Conservation (phyloP, 2,329 filamentous ascomycete genomes). For the Coleophoma cylindrospora region DNA sequence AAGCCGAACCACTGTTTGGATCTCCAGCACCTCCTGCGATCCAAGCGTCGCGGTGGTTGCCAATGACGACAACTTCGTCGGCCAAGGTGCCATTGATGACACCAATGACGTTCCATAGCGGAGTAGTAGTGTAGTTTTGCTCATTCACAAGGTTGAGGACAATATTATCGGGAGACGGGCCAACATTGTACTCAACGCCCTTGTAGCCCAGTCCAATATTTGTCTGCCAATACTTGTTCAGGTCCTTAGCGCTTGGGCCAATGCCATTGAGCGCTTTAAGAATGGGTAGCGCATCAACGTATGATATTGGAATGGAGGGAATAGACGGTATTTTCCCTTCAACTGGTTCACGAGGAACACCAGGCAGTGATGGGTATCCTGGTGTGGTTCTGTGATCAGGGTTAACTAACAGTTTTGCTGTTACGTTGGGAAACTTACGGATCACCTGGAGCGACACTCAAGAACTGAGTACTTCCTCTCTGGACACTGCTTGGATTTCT, state of each 20-base stretch:
- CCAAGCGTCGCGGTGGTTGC: constrained; percentile 93
- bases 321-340: constrained; percentile 73
- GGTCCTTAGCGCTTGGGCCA: constrained; percentile 70
- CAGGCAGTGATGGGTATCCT: constrained; percentile 89
- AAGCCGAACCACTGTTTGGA: constrained; percentile 77
- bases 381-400: constrained; percentile 70
- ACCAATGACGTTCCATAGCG: constrained; percentile 88
- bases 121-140: constrained; percentile 77
- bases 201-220: constrained; percentile 56
- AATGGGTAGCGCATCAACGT: constrained; percentile 78
- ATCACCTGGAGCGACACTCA: constrained; percentile 66
- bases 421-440: constrained; percentile 49
- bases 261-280: constrained; percentile 88
- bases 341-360: constrained; percentile 69
- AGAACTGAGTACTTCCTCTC: constrained; percentile 77
- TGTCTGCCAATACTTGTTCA: constrained; percentile 65
- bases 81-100: constrained; percentile 84
- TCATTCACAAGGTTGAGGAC: constrained; percentile 71
- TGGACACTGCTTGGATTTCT: constrained; percentile 87
- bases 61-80: constrained; percentile 82
- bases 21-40: constrained; percentile 79
- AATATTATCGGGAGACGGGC: constrained; percentile 61
- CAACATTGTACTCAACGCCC: constrained; percentile 65
- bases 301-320: constrained; percentile 88
- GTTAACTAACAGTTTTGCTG: constrained; percentile 53